Evolutionary conservation across 768 basidiomycete species (phyloP).

Genomic region (Hysterangium stoloniferum): DNA sequence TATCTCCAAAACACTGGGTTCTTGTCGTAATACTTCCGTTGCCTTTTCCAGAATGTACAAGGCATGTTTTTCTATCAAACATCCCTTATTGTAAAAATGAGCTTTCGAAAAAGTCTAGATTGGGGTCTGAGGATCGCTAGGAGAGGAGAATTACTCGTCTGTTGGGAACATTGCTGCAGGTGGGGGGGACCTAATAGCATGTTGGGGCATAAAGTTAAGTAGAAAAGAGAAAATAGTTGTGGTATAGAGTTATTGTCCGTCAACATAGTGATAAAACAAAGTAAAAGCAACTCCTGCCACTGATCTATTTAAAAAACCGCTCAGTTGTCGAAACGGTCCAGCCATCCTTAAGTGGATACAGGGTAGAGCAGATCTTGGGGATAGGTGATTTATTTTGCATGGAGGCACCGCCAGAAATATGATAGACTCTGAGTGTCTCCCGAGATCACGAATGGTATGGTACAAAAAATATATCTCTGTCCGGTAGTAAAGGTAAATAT

Average conservation of each 20-base stretch:
- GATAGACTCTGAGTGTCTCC: too few species aligned
- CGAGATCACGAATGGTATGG: too few species aligned
- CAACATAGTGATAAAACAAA: background rate
- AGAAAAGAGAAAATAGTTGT: background rate
- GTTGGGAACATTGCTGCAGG: background rate
- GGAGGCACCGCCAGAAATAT: too few species aligned
- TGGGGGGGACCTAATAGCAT: background rate
- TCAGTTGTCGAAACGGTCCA: constrained; percentile 23
- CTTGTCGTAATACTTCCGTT: constrained; percentile 56
- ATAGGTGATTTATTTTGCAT: constrained; percentile 33
- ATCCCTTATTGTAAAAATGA: background rate
- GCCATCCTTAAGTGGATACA: constrained; percentile 90
- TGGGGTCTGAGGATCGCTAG: background rate
- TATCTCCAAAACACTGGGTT: constrained; percentile 81
- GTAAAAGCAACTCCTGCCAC: background rate
- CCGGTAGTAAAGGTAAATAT: too few species aligned
- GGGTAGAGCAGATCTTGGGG: constrained; percentile 80
- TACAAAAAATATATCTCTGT: too few species aligned
- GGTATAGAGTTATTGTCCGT: background rate
- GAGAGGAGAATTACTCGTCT: background rate
- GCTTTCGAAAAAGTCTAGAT: background rate
- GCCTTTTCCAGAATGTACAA: constrained; percentile 68
- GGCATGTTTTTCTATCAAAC: constrained; percentile 53
- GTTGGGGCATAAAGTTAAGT: background rate
- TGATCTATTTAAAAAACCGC: background rate